phyloP scores from a whole-genome alignment of 1,139 yeast species.

The Suhomyces atakaporum region DNA sequence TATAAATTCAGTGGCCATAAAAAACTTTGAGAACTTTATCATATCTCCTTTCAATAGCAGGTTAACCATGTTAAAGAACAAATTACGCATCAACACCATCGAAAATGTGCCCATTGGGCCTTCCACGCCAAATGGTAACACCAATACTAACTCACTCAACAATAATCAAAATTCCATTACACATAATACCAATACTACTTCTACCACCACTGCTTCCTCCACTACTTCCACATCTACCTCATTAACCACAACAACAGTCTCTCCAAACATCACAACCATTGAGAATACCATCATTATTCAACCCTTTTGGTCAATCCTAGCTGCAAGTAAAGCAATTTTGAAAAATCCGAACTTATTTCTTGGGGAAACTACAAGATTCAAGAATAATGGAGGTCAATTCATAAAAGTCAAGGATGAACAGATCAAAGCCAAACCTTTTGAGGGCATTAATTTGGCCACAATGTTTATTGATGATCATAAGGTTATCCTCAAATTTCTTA shows the following conservation, averaged over 20 bases:
- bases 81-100: constrained; percentile 12
- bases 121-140: constrained; percentile 1
- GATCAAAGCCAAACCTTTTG: not conserved
- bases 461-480: constrained; percentile 35
- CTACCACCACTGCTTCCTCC: constrained; percentile 18
- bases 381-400: constrained; percentile 23
- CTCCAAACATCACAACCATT: constrained; percentile 31
- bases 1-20: constrained; percentile 46
- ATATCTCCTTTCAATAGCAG: constrained; percentile 40
- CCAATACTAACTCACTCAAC: constrained; percentile 3
- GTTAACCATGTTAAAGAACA: constrained; percentile 13
- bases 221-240: constrained; percentile 17
- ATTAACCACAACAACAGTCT: constrained; percentile 16
- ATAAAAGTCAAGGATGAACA: constrained; percentile 22
- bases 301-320: constrained; percentile 69
- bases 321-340: constrained; percentile 60
- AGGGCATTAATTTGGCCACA: constrained; percentile 23
- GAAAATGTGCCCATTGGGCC: constrained; percentile 6
- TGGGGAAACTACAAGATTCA: constrained; percentile 19
- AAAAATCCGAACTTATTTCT: constrained; percentile 39
- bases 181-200: constrained; percentile 10
- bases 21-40: constrained; percentile 59
- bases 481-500: constrained; percentile 48
- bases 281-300: constrained; percentile 43
- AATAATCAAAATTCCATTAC: not conserved